Conservation (phyloP, 768 basidiomycete genomes). For the Mrakia gelida region DNA sequence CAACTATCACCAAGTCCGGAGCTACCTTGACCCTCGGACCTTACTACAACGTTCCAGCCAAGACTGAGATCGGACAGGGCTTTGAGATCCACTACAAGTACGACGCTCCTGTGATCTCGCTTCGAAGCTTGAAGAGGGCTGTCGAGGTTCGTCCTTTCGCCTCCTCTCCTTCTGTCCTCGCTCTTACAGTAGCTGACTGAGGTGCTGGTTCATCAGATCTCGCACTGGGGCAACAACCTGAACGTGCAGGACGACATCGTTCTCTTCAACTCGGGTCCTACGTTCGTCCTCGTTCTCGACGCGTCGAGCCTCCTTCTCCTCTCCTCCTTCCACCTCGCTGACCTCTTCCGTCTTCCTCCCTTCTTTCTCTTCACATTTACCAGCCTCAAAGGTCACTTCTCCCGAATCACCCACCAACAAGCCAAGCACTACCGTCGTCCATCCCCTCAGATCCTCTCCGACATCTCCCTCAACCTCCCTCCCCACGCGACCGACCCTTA, state of each 20-base stretch:
- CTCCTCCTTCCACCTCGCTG: background rate
- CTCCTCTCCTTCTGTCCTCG: background rate
- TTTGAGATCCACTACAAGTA: conserved; percentile 74
- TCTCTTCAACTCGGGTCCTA: conserved; percentile 83
- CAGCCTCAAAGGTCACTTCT: conserved; percentile 93
- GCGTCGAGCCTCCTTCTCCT: too few species aligned
- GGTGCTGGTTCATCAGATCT: conserved; percentile 47
- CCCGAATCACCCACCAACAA: conserved; percentile 79
- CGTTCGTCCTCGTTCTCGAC: conserved; percentile 54
- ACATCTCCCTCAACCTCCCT: conserved; percentile 74
- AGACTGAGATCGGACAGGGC: conserved; percentile 54
- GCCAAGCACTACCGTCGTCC: conserved; percentile 65
- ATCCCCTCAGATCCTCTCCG: conserved; percentile 57
- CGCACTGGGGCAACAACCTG: conserved; percentile 93
- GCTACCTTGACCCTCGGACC: conserved; percentile 84
- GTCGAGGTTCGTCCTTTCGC: conserved; percentile 56
- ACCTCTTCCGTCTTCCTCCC: background rate
- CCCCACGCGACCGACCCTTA: conserved; percentile 75
- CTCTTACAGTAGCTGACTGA: background rate
- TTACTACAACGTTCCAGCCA: conserved; percentile 64
- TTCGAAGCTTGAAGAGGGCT: conserved; percentile 64
- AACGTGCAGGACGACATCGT: conserved; percentile 85
- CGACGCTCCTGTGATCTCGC: conserved; percentile 73
- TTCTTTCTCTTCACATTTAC: too few species aligned
- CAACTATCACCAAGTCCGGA: conserved; percentile 67